These are phyloP conservation scores for Selaginella moellendorffii DNA, from an alignment of 75 land plant species.

Conservation along the genomic window DNA sequence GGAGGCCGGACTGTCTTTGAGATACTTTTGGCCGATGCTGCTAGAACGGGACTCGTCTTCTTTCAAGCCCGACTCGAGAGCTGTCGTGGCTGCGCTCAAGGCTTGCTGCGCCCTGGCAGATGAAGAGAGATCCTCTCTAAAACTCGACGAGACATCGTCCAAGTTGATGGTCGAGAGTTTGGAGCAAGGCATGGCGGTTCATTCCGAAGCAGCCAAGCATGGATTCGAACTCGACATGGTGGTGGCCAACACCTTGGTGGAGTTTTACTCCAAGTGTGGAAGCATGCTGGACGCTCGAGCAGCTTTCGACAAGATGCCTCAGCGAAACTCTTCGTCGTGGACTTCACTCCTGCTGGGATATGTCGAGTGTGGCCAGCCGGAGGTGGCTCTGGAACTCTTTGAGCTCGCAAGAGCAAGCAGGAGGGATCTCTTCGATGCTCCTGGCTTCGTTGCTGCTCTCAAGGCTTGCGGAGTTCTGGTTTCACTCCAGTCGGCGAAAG, in stretches of 20 bases:
- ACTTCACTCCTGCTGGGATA: neutral
- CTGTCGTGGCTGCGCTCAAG: neutral
- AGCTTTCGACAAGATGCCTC: neutral
- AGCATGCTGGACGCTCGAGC: neutral
- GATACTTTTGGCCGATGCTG: neutral
- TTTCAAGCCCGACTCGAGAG: neutral
- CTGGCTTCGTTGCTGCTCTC: no score
- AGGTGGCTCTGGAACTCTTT: no score
- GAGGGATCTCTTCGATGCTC: no score
- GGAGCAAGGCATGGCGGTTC: no score
- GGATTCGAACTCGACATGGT: neutral
- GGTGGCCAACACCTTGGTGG: neutral
- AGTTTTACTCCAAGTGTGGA: neutral
- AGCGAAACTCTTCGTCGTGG: neutral
- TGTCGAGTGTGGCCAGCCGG: neutral
- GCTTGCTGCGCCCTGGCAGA: no score
- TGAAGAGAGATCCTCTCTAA: no score
- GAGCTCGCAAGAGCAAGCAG: no score
- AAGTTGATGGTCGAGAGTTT: neutral
- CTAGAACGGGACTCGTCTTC: no score
- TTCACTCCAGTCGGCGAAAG: no score
- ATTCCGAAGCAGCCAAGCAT: neutral
- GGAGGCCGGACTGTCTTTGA: neutral
- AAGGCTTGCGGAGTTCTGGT: neutral
- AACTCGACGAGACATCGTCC: neutral